Base-by-base conservation (phyloP, 306 rosid genomes). In the Begonia peltatifolia region DNA sequence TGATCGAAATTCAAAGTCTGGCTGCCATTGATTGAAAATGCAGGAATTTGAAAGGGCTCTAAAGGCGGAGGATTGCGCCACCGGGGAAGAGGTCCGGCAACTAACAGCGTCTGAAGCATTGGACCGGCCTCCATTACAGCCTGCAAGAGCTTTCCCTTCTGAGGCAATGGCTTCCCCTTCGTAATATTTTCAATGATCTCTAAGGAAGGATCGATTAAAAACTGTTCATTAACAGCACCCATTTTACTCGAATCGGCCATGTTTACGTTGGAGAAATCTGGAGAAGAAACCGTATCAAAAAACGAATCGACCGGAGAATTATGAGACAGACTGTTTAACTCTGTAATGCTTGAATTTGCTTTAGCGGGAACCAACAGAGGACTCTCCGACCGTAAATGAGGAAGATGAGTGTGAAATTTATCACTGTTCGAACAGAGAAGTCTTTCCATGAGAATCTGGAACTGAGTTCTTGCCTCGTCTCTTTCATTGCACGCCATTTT, bases 261-360 rank as follows among this genome's bases (percentile, higher is more conserved):
- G 46, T 9, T 9, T 9, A 9, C 6, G 12, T n/a, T 12, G 12
- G 48, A 44, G 12, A n/a, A 44, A 10, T 10, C 48, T 12, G 14
- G 48, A 10, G 12, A 44, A 44, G 11, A 2, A 44, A 10, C 14
- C 14, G 48, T 9, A 9, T 12, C 46, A 42, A 42, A 42, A 42
- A 42, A 12, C 46, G 10, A 42, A 9, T 12, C 12, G 0, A 77
- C 89, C 4, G 77, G 5, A 30, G 38, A 6, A 30, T 5, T 6
- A 30, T 1, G 6, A 0, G 38, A 30, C 15, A 64, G 58, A 51
- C 81, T 79, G 59, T 69, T 78, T 4, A 82, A 75, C 51, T 81
- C 79, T 11, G 85, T 75, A 13, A 75, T 66, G 68, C 82, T 63
- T 9, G 85, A 75, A 38, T 87, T 77, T 50, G 86, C 76, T 59